Evolutionary conservation across 1,284 basidiomycete species (phyloP), one percentile per base, ranked within the genome.

Genomic region (Peniophora sp.): DNA sequence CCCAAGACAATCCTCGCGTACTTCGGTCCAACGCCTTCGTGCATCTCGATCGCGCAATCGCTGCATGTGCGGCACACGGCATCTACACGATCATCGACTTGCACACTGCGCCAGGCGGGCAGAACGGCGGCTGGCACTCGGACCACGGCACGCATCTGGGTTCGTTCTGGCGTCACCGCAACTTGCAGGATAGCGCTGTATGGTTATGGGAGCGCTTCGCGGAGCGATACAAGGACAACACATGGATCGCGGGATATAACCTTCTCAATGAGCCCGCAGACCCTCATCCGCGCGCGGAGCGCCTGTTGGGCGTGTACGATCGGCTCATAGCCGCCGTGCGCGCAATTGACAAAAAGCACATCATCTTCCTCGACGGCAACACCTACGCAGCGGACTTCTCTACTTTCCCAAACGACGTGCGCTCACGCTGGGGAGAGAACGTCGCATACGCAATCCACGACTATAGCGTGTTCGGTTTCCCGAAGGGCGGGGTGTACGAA

Each of bases 381-480:
- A 89, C 84, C 3, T 89, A 81, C 60, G 83, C 84, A 2, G 79
- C 81, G 1, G 88, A 90, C 63, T 88, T 89, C 59, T 78, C 78
- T 16, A 71, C 73, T 56, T 91, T 89, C 61, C 61, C 58, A 17
- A 77, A 74, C n/a, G 75, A 84, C 53, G 72, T 73, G 1, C 68
- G 70, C 50, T 64, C 67, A 51, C 67, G 70, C 47, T 84, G 83
- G 77, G 65, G 48, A 2, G 45, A 69, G 19, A 89, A 89, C 58
- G 76, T 77, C 3, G 84, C 84, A 8, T 90, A 85, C 63, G 73
- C 85, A 14, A 86, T 89, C 55, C 88, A 91, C 60, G 89, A 89
- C 65, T 89, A 88, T 62, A 74, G 73, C 2, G 56, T 77, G 3
- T 88, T 74, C 61, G 89, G 88, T 2, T 90, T 91, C 63, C 85